Conservation (phyloP, 352 stramenopile genomes). For the Albugo candida region DNA sequence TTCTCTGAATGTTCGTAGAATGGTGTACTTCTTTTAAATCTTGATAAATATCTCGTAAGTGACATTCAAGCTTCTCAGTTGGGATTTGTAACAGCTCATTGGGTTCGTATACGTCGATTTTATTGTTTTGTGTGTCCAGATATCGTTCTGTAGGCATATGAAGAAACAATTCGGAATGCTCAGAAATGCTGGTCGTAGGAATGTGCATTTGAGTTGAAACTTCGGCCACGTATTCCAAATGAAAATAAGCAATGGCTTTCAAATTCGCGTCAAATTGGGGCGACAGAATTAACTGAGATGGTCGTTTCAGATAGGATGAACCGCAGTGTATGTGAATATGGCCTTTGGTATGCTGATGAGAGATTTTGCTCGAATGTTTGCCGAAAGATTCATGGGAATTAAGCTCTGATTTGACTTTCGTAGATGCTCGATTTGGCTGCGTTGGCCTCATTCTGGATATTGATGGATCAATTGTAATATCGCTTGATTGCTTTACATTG, state of each 20-base stretch:
- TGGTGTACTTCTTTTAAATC: constrained; percentile 25
- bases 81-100: constrained; percentile 21
- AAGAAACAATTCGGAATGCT: too few relatives aligned
- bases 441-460: too few relatives aligned
- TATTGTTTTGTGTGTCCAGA: constrained; percentile 9
- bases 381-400: too few relatives aligned
- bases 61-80: constrained; percentile 32
- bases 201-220: constrained; percentile 37
- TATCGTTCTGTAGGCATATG: constrained; percentile 16
- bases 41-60: constrained; percentile 61
- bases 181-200: constrained; percentile 12
- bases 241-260: constrained; percentile 20
- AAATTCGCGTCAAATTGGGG: background rate
- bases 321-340: too few relatives aligned
- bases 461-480: too few relatives aligned
- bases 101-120: constrained; percentile 14
- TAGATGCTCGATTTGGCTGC: too few relatives aligned
- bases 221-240: constrained; percentile 20
- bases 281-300: too few relatives aligned
- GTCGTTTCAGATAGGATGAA: too few relatives aligned
- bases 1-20: constrained; percentile 14
- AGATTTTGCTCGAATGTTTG: too few relatives aligned
- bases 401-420: too few relatives aligned
- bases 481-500: too few relatives aligned
- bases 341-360: too few relatives aligned